Conservation (phyloP, 164 flowering plant genomes). For the Cinnamomum micranthum region DNA sequence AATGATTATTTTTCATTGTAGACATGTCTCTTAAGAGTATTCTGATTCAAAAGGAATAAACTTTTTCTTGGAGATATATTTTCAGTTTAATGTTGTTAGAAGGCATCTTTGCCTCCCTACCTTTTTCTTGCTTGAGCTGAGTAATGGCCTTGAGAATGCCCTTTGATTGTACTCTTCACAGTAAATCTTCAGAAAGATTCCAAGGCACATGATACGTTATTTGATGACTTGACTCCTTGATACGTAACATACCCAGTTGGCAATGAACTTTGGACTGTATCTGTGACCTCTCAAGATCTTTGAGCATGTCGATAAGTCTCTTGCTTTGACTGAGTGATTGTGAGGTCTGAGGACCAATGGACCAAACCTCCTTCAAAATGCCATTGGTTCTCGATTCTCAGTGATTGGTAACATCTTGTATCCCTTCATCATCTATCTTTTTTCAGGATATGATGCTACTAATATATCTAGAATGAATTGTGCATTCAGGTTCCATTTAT, state of each 20-base stretch:
- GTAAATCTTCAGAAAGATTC: neutral
- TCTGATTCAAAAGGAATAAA: neutral
- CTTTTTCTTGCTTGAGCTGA: slow-evolving; percentile 1
- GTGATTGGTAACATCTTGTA: neutral
- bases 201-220: neutral
- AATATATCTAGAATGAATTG: neutral
- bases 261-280: too few relatives aligned
- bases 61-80: neutral
- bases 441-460: neutral
- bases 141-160: neutral
- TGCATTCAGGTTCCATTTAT: neutral
- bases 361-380: too few relatives aligned
- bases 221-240: neutral
- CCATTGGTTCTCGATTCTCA: neutral
- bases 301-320: too few relatives aligned
- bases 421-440: neutral
- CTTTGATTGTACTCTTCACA: neutral
- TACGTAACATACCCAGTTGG: neutral
- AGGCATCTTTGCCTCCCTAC: neutral
- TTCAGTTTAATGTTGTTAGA: neutral
- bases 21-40: neutral
- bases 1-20: neutral
- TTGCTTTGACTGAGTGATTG: neutral
- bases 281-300: too few relatives aligned
- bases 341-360: neutral